phyloP scores from a whole-genome alignment of 129 eudicot genomes.

The Flaveria robusta region DNA sequence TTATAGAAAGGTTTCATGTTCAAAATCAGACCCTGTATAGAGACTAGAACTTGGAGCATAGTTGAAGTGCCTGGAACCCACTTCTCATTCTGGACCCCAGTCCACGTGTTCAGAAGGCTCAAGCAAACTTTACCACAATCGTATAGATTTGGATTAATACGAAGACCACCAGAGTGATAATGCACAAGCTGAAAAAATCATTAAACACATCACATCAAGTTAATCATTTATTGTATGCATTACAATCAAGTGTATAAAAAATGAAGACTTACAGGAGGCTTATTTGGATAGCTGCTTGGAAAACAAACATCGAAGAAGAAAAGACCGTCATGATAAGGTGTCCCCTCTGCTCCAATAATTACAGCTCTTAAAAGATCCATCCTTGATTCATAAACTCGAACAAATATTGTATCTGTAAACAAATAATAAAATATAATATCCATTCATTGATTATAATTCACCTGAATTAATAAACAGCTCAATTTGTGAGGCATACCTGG shows the following conservation, averaged over 20 bases:
- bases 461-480: background rate
- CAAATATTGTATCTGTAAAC: slow-evolving; percentile 64
- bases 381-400: slow-evolving; percentile 85
- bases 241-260: background rate
- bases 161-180: slow-evolving; percentile 76
- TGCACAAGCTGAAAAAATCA: slow-evolving; percentile 55
- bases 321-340: slow-evolving; percentile 95
- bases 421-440: background rate
- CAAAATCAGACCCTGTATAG: slow-evolving; percentile 76
- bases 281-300: slow-evolving; percentile 62
- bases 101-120: slow-evolving; percentile 83
- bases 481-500: slow-evolving; percentile 57
- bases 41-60: slow-evolving; percentile 76
- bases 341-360: slow-evolving; percentile 88
- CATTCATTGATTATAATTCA: background rate
- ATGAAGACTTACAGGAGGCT: slow-evolving; percentile 65
- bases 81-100: slow-evolving; percentile 53
- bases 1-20: slow-evolving; percentile 73
- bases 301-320: slow-evolving; percentile 81
- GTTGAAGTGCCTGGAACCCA: slow-evolving; percentile 72
- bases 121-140: slow-evolving; percentile 67
- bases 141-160: slow-evolving; percentile 74
- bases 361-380: slow-evolving; percentile 97
- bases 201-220: background rate
- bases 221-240: background rate